These are phyloP conservation scores for Leucocoprinus leucothites DNA, from an alignment of 768 basidiomycete species.

Conservation along the genomic window DNA sequence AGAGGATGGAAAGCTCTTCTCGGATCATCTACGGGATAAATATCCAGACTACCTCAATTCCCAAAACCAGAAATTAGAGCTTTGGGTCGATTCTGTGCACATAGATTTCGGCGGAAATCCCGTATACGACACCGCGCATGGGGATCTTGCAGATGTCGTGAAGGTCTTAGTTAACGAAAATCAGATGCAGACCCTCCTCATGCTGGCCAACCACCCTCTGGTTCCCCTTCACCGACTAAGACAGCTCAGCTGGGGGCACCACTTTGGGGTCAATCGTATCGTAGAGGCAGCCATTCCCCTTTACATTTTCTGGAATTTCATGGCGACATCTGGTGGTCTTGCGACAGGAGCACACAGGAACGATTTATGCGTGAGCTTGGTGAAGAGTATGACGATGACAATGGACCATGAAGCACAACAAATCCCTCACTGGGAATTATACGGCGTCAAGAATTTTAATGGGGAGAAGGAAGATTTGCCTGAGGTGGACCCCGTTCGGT, in stretches of 20 bases:
- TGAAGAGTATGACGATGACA: constrained; percentile 10
- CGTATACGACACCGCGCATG: constrained; percentile 20
- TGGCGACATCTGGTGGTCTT: constrained; percentile 25
- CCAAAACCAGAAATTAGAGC: constrained; percentile 26
- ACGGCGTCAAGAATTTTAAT: constrained; percentile 10
- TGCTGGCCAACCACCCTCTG: constrained; percentile 33
- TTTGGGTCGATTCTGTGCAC: constrained; percentile 26
- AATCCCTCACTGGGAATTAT: constrained; percentile 26
- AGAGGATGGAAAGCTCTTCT: constrained; percentile 24
- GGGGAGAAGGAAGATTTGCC: neutral
- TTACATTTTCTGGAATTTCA: constrained; percentile 36
- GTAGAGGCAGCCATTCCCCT: constrained; percentile 20
- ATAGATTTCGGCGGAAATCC: neutral
- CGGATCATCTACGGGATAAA: constrained; percentile 24
- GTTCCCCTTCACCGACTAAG: constrained; percentile 25
- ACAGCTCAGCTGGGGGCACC: constrained; percentile 26
- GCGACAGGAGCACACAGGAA: constrained; percentile 24
- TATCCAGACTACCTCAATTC: constrained; percentile 29
- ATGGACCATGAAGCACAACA: constrained; percentile 31
- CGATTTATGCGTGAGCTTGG: constrained; percentile 18
- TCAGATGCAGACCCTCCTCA: constrained; percentile 26
- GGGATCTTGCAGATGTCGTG: constrained; percentile 30
- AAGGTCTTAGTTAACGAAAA: constrained; percentile 34
- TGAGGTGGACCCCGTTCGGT: constrained; percentile 15
- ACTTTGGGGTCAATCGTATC: constrained; percentile 30